Evolutionary conservation across 2,329 filamentous ascomycete species (phyloP).

Genomic region (Xylariaceae sp.): DNA sequence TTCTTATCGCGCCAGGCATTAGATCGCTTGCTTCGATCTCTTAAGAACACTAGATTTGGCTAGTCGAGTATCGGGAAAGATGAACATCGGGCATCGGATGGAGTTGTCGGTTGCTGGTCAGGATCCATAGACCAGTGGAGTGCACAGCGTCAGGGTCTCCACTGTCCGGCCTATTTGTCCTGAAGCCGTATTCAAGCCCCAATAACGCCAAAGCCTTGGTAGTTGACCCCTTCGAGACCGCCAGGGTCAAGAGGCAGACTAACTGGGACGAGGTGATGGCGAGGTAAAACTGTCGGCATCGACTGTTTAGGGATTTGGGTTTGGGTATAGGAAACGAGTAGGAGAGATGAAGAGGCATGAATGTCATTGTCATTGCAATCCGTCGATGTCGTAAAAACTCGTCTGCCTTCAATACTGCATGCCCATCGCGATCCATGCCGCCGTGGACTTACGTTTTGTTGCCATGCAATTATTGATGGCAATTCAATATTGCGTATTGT

Average conservation of each 20-base stretch:
- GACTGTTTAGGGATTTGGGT: not conserved
- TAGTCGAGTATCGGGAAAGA: not conserved
- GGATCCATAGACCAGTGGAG: not conserved
- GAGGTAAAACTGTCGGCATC: not conserved
- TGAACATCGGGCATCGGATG: not conserved
- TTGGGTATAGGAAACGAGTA: not conserved
- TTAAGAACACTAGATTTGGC: constrained; percentile 12
- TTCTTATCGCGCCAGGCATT: not conserved
- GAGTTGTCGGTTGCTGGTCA: not conserved
- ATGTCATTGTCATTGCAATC: constrained; percentile 12
- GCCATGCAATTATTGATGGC: not conserved
- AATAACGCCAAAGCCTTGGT: not conserved
- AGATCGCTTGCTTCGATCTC: not conserved
- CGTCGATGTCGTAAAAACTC: constrained; percentile 15
- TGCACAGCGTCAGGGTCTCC: not conserved
- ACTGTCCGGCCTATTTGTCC: not conserved
- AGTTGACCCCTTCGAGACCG: not conserved
- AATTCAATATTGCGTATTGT: constrained; percentile 3
- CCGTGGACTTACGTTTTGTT: constrained; percentile 1
- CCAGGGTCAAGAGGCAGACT: not conserved
- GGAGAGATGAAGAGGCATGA: constrained; percentile 2
- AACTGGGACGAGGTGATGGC: not conserved
- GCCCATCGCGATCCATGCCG: not conserved
- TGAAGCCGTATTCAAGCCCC: not conserved
- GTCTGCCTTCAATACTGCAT: constrained; percentile 5